Base-by-base conservation (phyloP, 1,139 yeast genomes). In the Yamadazyma atmosphaerica region DNA sequence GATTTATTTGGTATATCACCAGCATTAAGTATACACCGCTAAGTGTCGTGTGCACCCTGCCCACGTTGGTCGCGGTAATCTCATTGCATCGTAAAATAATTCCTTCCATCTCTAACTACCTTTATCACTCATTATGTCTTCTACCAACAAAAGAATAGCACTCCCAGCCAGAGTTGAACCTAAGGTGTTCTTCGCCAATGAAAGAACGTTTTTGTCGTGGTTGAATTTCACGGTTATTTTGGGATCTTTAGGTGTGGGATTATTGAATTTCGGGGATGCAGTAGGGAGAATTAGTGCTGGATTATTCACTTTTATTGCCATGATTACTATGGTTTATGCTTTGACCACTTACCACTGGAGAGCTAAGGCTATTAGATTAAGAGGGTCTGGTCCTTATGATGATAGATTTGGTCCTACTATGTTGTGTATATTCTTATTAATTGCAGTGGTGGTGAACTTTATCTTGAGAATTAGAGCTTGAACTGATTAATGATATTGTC, bases 361-460 rank as follows among this genome's bases (percentile, higher is more conserved):
- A 72, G 98, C 98, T 3, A 88, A 90, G 60, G 98, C 98, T 44
- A 92, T 92, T 54, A 83, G 99, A 64, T 79, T 92, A 67, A 83
- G 98, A 65, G 98, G 98, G 25, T 79, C 95, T 10, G 98, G 98
- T 35, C 98, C 98, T 22, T 92, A 92, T 61, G 99, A 92, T 59
- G 99, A 92, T 65, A 80, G 98, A 58, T 85, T 92, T 53, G 99
- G 99, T 30, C 98, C 99, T 36, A 94, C 99, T n/a, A 84, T 92
- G 88, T 78, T 92, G 55, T 92, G 98, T 67, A 75, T 90, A 71
- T 92, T 92, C 71, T 76, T 92, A 60, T 72, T 94, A 50, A 80
- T 89, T 37, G 97, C 98, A 1, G 97, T 92, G 35, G 83, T 90
- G 35, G 88, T 90, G 48, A 92, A 92, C 72, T 92, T 92, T 59